These are phyloP conservation scores for Colletotrichum navitas DNA, from an alignment of 2,329 filamentous ascomycete species.

Conservation along the genomic window DNA sequence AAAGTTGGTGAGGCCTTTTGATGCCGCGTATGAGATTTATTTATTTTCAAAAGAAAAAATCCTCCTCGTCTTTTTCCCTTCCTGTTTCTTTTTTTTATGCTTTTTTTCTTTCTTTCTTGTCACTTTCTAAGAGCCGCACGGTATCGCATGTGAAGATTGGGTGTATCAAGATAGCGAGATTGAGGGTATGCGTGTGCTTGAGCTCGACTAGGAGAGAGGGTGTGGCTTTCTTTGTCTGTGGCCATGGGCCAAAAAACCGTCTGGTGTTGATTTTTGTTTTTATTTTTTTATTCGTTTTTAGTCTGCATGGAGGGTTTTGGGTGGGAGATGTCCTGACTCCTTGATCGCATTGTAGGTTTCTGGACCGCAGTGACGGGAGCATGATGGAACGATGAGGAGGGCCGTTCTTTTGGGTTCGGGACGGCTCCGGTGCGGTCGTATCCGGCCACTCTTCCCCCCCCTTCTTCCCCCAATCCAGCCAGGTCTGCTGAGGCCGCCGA, in stretches of 20 bases:
- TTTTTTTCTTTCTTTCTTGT: no score
- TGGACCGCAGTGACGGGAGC: background rate
- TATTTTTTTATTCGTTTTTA: background rate
- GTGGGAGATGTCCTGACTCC: background rate
- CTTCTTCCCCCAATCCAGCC: background rate
- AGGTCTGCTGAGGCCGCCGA: background rate
- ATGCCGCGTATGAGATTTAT: conserved; percentile 28
- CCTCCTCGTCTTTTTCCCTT: no score
- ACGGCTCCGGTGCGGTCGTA: background rate
- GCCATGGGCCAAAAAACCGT: background rate
- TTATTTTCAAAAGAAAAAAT: no score
- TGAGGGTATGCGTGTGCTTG: background rate
- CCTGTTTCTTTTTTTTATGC: no score
- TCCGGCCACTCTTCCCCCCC: background rate
- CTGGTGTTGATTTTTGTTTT: background rate
- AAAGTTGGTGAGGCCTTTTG: background rate
- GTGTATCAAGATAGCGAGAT: background rate
- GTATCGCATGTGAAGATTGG: background rate
- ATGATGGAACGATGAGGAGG: background rate
- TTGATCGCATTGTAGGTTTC: background rate
- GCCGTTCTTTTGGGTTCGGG: background rate
- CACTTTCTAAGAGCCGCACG: background rate
- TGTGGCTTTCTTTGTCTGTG: no score
- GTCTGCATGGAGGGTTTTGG: background rate
- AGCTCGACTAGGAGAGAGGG: background rate